Base-by-base conservation (phyloP, 2,329 filamentous ascomycete genomes). In the Raffaelea arxii region DNA sequence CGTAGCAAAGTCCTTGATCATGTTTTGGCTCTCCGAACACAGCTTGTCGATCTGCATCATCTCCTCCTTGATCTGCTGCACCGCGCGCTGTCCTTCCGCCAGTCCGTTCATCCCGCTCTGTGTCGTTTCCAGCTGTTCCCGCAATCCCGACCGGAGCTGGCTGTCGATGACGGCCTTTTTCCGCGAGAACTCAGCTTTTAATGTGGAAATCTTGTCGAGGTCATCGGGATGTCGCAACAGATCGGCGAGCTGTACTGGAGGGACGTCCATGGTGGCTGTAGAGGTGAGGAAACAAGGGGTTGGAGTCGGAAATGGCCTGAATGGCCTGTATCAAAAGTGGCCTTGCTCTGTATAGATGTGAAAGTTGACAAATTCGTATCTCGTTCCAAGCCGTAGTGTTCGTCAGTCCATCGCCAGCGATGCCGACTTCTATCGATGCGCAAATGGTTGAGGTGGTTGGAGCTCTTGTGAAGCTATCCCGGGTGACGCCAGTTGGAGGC, bases 41-140 rank as follows among this genome's bases (percentile, higher is more conserved):
- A 98, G 78, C 68, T 87, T 89, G 70, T 98, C 92, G 59, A 98
- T 97, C 68, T 91, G 94, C 74, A 94, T 89, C 80, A 98, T 92
- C 70, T 98, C 92, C 55, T 97, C 91, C 65, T 94, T 95, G 67
- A 96, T 96, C 57, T 85, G 79, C 61, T 87, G 84, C 30, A 98
- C 86, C 51, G 87, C 87, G 64, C 90, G 86, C 66, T 97, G 90
- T 47, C 90, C 90, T 61, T 96, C 89, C 39, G 79, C 80, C 54
- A 98, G 82, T 52, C 86, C 86, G 54, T 71, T 84, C 82, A 98
- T 95, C 63, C 92, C 92, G 55, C 85, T 78, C 68, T 97, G 91
- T 11, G 92, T 96, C 46, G 90, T 85, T 67, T 95, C 87, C 48
- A 98, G 78, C 72, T 98, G 92, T 59, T 95, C 89, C 57, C 86